Evolutionary conservation across 2,329 filamentous ascomycete species (phyloP), one percentile per base, ranked within the genome.

Genomic region (Alternaria hordeiaustralica): DNA sequence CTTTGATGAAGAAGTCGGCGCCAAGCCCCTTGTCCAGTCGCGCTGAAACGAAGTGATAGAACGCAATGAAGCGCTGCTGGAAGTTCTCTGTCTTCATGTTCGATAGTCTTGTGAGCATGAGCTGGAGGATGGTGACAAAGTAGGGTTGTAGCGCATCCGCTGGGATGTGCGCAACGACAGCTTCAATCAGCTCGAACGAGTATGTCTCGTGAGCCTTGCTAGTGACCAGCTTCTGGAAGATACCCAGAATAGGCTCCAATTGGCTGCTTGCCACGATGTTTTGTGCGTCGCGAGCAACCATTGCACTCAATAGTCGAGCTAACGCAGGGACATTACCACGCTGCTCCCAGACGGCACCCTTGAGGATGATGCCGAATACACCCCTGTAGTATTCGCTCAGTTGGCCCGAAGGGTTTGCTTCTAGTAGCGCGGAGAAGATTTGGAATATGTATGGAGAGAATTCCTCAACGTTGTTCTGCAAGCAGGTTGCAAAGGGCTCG

Each of bases 401-500:
- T 9, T 90, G 86, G n/a, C 88, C 90, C 0, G 90, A 87, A 0
- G 93, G 92, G 72, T 96, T 95, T 8, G 91, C 89, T 81, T 98
- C 95, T 4, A 99, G 87, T 13, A 99, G 87, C 56, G 95, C 92
- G 3, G 95, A 93, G 67, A 98, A 92, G 36, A 99, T 88, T 79
- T 99, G 96, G 85, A 99, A 97, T 58, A 98, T 90, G 73, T 98
- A 99, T 6, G 95, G 96, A 76, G 93, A 91, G 77, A 99, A 99
- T 82, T 99, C 96, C 69, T 94, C 90, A 25, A 98, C 90, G 74
- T 96, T 93, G 68, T 92, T 90, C 20, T 89, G 87, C 30, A 99
- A 85, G 55, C 97, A 90, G 60, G 87, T 86, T 61, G 93, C 90
- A 78, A 98, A 96, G 1, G 94, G 92, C 58, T 89, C 85, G 84